A percentile compares a stretch with the other conserved stretches of the same genome.
These are phyloP conservation scores for Oidiodendron maius DNA, from an alignment of 495 filamentous ascomycete genomes.

Conservation along the genomic window DNA sequence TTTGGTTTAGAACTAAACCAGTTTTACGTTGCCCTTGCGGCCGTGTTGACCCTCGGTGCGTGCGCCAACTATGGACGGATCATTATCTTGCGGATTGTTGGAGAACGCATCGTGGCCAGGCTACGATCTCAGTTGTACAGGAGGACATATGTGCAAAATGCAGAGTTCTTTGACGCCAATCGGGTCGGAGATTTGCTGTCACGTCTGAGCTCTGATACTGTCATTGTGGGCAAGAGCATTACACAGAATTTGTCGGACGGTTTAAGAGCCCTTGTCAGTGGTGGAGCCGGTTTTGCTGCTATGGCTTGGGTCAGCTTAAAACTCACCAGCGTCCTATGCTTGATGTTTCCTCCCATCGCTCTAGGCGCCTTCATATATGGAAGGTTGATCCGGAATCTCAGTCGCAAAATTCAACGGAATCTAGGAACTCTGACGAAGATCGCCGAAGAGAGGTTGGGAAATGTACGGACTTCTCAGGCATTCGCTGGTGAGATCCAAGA, in stretches of 20 bases:
- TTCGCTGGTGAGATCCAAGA: constrained; percentile 91
- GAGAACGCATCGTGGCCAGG: constrained; percentile 87
- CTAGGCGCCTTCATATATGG: constrained; percentile 88
- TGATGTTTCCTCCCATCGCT: constrained; percentile 91
- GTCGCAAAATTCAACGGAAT: constrained; percentile 86
- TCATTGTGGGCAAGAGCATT: constrained; percentile 96
- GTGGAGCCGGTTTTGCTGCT: constrained; percentile 75
- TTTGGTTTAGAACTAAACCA: constrained; percentile 70
- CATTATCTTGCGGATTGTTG: constrained; percentile 88
- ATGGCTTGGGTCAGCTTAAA: constrained; percentile 94
- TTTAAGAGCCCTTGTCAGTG: constrained; percentile 79
- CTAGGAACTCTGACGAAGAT: constrained; percentile 90
- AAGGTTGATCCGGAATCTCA: constrained; percentile 76
- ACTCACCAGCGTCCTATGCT: constrained; percentile 74
- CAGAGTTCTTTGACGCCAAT: constrained; percentile 98
- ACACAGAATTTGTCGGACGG: constrained; percentile 97
- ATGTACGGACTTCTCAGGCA: constrained; percentile 91
- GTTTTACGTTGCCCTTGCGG: constrained; percentile 71
- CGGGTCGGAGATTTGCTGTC: constrained; percentile 94
- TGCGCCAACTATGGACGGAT: constrained; percentile 91
- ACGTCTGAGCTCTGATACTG: constrained; percentile 87
- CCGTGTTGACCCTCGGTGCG: constrained; percentile 66
- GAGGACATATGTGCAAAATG: constrained; percentile 87
- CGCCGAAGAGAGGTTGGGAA: constrained; percentile 90
- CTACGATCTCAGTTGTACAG: constrained; percentile 85